Base-by-base conservation (phyloP, 83 land plant genomes). In the Diphasiastrum complanatum region DNA sequence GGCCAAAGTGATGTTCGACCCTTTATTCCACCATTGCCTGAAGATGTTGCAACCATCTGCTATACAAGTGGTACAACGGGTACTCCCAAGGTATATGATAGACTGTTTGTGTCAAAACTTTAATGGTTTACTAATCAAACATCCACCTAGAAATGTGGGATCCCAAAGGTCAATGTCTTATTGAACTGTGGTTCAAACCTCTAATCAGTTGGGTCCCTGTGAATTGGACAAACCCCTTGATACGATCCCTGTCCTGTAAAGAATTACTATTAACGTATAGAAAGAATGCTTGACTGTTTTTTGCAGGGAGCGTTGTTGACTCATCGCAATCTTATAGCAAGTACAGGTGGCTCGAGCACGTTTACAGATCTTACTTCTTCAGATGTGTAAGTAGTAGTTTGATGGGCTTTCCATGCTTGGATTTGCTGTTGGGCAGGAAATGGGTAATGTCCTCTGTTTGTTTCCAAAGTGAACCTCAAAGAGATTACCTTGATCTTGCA, bases 51-150 rank as follows among this genome's bases (percentile, higher is more conserved):
- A 29, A 95, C 99, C 5, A 78, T 95, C 53, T 95, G 97, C 73
- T 95, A 95, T 54, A 95, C 99, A 5, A 88, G 96, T 79, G 99
- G 99, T 18, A 95, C 99, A 23, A 95, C 99, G 50, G 99, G 99
- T 47, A 91, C 96, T 45, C 99, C 99, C 11, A 95, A 95, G 89
- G 99, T 89, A 66, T n/a, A 31, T 23, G 24, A 30, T 59, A 32
- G 20, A 50, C 38, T 53, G 35, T 51, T 23, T 64, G 8, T 64
- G 32, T 31, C 45, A 26, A 50, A 23, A 10, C 16, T 33, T 27
- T 49, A 19, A 4, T 65, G 23, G 14, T 51, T 52, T 32, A 52
- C 36, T 18, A n/a, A n/a, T n/a, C n/a, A n/a, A n/a, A n/a, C n/a
- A n/a, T n/a, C n/a, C n/a, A n/a, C n/a, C n/a, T n/a, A n/a, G n/a